Percentiles rank a stretch among this genome's conserved stretches.
Evolutionary conservation across 176 grass and related monocot species (phyloP).

Genomic region (Echinochloa phyllopogon): DNA sequence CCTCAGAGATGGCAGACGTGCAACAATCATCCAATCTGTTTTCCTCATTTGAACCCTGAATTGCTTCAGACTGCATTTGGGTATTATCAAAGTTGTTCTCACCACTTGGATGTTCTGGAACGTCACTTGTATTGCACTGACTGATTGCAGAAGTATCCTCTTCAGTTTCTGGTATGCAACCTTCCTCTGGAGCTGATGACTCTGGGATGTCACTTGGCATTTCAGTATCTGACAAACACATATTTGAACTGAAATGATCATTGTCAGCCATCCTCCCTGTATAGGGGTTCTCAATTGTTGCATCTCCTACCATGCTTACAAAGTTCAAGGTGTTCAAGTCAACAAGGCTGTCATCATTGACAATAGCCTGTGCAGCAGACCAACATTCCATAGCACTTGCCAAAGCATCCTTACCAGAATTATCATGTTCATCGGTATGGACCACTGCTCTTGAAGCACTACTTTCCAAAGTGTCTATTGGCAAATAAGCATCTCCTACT

Average conservation of each 20-base stretch:
- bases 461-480: conserved; percentile 46
- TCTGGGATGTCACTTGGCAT: conserved; percentile 31
- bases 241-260: conserved; percentile 45
- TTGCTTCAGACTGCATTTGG: conserved; percentile 51
- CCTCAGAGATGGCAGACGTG: conserved; percentile 54
- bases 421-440: conserved; percentile 35
- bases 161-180: conserved; percentile 40
- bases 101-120: conserved; percentile 36
- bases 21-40: conserved; percentile 59
- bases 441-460: conserved; percentile 41
- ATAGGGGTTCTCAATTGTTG: conserved; percentile 27
- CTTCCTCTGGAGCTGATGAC: conserved; percentile 36
- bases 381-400: conserved; percentile 44
- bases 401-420: conserved; percentile 41
- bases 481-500: conserved; percentile 49
- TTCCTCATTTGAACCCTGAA: conserved; percentile 37
- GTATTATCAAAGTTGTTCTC: conserved; percentile 48
- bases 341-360: conserved; percentile 45
- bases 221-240: conserved; percentile 47
- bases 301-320: conserved; percentile 35
- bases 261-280: conserved; percentile 35
- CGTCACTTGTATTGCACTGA: conserved; percentile 36
- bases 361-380: conserved; percentile 40
- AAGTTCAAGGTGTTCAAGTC: conserved; percentile 29
- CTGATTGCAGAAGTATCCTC: conserved; percentile 36